Evolutionary conservation across 345 rosid genomes (phyloP).

Genomic region (Pistacia atlantica): DNA sequence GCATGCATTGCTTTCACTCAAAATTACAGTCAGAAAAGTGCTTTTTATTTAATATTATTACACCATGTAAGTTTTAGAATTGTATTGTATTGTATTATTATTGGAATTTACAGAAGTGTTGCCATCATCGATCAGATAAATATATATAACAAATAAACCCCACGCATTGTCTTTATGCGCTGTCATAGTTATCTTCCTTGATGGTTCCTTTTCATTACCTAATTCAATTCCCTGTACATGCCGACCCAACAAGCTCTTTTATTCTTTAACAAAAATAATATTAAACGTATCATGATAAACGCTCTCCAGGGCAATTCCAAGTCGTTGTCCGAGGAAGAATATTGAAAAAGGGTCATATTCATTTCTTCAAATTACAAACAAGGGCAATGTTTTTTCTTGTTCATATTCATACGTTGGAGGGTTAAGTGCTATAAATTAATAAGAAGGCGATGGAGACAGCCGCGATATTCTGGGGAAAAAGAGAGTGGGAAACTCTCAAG

Average conservation of each 20-base stretch:
- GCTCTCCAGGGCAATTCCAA: not conserved
- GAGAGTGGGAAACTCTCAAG: conserved; percentile 34
- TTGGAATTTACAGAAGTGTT: not conserved
- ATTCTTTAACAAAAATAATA: not conserved
- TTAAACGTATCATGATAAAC: conserved; percentile 8
- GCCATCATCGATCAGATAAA: not conserved
- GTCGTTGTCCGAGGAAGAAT: conserved; percentile 25
- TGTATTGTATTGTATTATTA: not conserved
- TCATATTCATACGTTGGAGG: not conserved
- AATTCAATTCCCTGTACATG: conserved; percentile 27
- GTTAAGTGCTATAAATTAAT: no score
- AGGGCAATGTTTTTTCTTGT: not conserved
- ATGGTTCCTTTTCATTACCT: conserved; percentile 30
- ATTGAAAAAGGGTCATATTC: conserved; percentile 28
- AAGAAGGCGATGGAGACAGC: conserved; percentile 18
- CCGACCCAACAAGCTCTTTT: not conserved
- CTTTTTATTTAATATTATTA: no score
- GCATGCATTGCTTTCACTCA: not conserved
- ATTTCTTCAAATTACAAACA: not conserved
- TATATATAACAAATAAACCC: not conserved
- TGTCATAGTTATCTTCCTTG: conserved; percentile 25
- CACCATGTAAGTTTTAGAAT: not conserved
- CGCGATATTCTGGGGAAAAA: conserved; percentile 24
- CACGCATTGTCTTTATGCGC: conserved; percentile 24
- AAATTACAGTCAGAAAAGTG: not conserved